phyloP scores from a whole-genome alignment of 306 rosid species.

The Pueraria montana region DNA sequence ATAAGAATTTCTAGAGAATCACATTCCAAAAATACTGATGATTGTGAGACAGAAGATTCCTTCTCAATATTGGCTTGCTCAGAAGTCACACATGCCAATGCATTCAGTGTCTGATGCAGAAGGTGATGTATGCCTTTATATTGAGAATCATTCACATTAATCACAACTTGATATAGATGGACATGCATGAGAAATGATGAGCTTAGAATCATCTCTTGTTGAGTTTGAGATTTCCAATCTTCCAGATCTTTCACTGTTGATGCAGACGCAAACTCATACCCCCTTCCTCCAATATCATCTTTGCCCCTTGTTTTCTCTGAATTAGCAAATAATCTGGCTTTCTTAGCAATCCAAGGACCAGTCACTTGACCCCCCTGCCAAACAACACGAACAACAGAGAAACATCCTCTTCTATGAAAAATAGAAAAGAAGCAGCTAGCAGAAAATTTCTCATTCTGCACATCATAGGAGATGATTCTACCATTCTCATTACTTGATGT shows the following conservation, averaged over 20 bases:
- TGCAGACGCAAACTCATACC: conserved; percentile 80
- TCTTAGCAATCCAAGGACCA: conserved; percentile 93
- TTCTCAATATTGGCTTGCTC: conserved; percentile 55
- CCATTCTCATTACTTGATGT: conserved; percentile 50
- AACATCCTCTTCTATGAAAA: conserved; percentile 54
- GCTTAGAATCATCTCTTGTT: conserved; percentile 86
- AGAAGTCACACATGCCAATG: conserved; percentile 56
- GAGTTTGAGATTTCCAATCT: conserved; percentile 76
- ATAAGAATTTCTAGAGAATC: conserved; percentile 71
- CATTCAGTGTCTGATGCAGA: conserved; percentile 67
- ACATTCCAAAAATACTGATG: conserved; percentile 72
- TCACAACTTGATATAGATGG: conserved; percentile 58
- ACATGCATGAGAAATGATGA: conserved; percentile 70
- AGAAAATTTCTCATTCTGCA: conserved; percentile 57
- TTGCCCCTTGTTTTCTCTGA: conserved; percentile 71
- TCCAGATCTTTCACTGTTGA: conserved; percentile 77
- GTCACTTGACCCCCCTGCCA: conserved; percentile 89
- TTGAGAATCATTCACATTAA: conserved; percentile 64
- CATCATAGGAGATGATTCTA: conserved; percentile 51
- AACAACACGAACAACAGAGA: conserved; percentile 68
- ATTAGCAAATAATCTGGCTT: conserved; percentile 78
- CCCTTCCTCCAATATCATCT: conserved; percentile 65
- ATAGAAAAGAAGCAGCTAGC: conserved; percentile 72
- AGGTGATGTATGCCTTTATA: conserved; percentile 62
- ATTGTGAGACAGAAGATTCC: conserved; percentile 65